phyloP scores from a whole-genome alignment of 495 filamentous ascomycete species.

The Neurospora sp. region DNA sequence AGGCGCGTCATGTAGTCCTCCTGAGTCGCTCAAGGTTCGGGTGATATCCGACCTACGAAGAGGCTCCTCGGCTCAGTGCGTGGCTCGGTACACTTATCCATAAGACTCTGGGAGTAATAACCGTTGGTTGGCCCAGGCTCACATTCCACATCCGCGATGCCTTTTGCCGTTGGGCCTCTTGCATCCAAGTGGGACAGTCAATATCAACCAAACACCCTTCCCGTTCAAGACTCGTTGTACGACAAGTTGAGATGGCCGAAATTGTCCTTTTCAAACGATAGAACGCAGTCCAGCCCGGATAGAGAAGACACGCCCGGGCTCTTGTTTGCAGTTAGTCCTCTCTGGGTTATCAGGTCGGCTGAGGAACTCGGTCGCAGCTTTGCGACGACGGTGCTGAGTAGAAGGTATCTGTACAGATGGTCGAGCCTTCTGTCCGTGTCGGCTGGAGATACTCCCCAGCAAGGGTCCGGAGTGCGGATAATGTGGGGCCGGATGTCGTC shows the following conservation, averaged over 20 bases:
- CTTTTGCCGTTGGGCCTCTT: not conserved
- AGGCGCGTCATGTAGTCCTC: too few species aligned
- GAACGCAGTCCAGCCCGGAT: not conserved
- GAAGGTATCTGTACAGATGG: too few species aligned
- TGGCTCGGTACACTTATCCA: not conserved
- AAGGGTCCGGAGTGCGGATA: not conserved
- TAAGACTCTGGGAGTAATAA: not conserved
- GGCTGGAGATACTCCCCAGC: not conserved
- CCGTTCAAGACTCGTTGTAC: not conserved
- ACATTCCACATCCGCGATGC: not conserved
- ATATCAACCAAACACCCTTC: not conserved
- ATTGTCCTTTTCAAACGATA: not conserved
- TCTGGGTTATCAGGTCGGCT: not conserved
- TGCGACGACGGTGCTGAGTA: too few species aligned
- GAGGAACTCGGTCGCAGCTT: too few species aligned
- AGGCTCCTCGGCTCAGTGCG: not conserved
- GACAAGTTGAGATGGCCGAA: not conserved
- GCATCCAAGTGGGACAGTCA: not conserved
- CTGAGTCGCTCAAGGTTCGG: too few species aligned
- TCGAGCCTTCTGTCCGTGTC: not conserved
- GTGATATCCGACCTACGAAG: too few species aligned
- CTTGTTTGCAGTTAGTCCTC: not conserved
- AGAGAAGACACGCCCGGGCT: not conserved
- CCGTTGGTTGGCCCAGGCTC: not conserved
- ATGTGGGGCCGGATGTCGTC: not conserved